Evolutionary conservation across 2,329 filamentous ascomycete genomes (phyloP).

Genomic region (Periglandula ipomoeae): DNA sequence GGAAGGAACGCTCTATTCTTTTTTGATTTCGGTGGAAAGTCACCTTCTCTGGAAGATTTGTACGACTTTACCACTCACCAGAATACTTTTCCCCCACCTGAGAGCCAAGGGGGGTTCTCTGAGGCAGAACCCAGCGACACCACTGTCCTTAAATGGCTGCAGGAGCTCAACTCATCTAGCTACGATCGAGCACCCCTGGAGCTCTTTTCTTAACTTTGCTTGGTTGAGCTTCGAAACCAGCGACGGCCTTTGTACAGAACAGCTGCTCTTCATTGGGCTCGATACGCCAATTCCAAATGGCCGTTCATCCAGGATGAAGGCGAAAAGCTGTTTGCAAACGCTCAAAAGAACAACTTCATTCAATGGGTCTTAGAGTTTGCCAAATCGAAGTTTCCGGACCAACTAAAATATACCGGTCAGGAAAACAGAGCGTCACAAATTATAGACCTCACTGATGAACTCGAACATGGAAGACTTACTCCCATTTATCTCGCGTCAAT

Average conservation of each 20-base stretch:
- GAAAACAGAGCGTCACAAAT: constrained; percentile 12
- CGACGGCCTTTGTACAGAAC: constrained; percentile 11
- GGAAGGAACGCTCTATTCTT: background rate
- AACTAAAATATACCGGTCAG: constrained; percentile 9
- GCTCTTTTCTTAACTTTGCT: constrained; percentile 15
- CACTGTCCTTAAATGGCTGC: background rate
- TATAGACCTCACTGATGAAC: constrained; percentile 20
- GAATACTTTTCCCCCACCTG: background rate
- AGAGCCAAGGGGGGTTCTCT: background rate
- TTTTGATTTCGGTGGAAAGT: background rate
- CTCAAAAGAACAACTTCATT: constrained; percentile 21
- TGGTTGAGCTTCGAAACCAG: constrained; percentile 14
- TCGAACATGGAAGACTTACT: constrained; percentile 19
- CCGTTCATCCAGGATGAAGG: constrained; percentile 16
- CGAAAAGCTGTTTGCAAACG: constrained; percentile 18
- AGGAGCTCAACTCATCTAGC: constrained; percentile 13
- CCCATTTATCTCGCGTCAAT: constrained; percentile 27
- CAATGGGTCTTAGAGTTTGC: constrained; percentile 29
- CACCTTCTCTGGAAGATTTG: background rate
- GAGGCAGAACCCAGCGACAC: background rate
- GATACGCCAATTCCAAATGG: constrained; percentile 20
- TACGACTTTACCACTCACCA: background rate
- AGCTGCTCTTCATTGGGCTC: constrained; percentile 20
- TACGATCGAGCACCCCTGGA: constrained; percentile 20
- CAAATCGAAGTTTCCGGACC: constrained; percentile 18